phyloP scores from a whole-genome alignment of 177 flowering plant species.

The Vitis hybrid region DNA sequence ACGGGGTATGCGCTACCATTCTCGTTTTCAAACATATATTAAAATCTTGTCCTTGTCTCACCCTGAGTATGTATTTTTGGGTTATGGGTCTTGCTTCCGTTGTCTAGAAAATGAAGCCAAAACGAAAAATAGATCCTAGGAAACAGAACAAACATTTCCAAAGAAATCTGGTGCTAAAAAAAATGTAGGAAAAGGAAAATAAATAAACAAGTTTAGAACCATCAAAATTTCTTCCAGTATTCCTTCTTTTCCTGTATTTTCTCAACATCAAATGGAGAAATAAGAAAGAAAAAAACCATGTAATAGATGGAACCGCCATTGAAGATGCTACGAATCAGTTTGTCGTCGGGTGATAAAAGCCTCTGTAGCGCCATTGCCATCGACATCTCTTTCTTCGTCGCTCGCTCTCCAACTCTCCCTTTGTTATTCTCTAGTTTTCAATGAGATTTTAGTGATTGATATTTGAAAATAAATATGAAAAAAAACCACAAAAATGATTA shows the following conservation, averaged over 20 bases:
- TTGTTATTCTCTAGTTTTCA: conserved; percentile 11
- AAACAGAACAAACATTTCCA: not conserved
- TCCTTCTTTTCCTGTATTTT: too few relatives aligned
- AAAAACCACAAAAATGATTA: too few relatives aligned
- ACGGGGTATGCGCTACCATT: too few relatives aligned
- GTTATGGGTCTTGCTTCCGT: too few relatives aligned
- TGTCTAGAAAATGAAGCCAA: conserved; percentile 37
- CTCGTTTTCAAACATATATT: too few relatives aligned
- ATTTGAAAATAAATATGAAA: not conserved
- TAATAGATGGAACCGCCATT: conserved; percentile 52
- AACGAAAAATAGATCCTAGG: not conserved
- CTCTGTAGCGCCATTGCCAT: conserved; percentile 91
- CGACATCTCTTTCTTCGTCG: conserved; percentile 51
- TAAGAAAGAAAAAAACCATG: conserved; percentile 47
- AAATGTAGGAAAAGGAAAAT: conserved; percentile 4
- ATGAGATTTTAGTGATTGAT: conserved; percentile 29
- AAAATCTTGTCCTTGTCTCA: too few relatives aligned
- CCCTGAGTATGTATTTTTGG: too few relatives aligned
- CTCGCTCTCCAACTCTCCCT: conserved; percentile 15
- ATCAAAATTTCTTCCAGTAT: too few relatives aligned
- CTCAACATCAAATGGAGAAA: not conserved
- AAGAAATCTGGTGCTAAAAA: too few relatives aligned
- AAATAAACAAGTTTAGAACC: not conserved
- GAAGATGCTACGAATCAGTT: conserved; percentile 62
- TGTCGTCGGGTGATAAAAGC: conserved; percentile 68